Evolutionary conservation across 371 early-diverging fungal genomes (phyloP).

Genomic region (Conidiobolus incongruus): DNA sequence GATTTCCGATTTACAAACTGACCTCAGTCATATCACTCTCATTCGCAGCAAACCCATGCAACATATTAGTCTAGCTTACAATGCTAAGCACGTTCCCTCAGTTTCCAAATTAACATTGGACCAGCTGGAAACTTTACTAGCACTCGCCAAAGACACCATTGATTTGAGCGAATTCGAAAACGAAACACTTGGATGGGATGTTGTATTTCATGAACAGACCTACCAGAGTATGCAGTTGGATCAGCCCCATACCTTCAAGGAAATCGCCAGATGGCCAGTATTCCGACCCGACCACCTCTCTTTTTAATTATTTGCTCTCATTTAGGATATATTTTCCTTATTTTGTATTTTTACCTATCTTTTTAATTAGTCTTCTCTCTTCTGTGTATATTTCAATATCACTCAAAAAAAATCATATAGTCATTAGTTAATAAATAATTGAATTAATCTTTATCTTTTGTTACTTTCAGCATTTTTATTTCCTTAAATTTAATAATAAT

Average conservation of each 20-base stretch:
- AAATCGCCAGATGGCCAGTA: neutral
- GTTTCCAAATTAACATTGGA: neutral
- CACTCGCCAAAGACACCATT: neutral
- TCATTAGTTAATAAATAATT: too few species aligned
- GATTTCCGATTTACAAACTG: neutral
- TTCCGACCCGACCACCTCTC: too few species aligned
- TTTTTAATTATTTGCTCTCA: too few species aligned
- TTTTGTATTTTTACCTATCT: too few species aligned
- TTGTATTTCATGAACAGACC: conserved; percentile 1
- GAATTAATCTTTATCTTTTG: too few species aligned
- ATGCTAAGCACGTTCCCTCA: neutral
- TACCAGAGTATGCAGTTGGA: neutral
- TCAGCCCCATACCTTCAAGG: neutral
- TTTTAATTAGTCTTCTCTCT: too few species aligned
- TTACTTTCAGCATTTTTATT: too few species aligned
- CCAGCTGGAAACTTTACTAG: neutral
- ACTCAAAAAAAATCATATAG: too few species aligned
- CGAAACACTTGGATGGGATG: neutral
- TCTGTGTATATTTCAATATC: too few species aligned
- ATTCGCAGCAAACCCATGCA: neutral
- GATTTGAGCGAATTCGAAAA: neutral
- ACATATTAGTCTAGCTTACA: neutral
- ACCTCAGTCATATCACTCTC: neutral
- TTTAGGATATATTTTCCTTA: too few species aligned
- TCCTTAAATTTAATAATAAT: too few species aligned